A percentile compares a stretch with the other conserved stretches of the same genome.
Evolutionary conservation across 2,329 filamentous ascomycete genomes (phyloP).

Genomic region (Davidsoniella virescens): DNA sequence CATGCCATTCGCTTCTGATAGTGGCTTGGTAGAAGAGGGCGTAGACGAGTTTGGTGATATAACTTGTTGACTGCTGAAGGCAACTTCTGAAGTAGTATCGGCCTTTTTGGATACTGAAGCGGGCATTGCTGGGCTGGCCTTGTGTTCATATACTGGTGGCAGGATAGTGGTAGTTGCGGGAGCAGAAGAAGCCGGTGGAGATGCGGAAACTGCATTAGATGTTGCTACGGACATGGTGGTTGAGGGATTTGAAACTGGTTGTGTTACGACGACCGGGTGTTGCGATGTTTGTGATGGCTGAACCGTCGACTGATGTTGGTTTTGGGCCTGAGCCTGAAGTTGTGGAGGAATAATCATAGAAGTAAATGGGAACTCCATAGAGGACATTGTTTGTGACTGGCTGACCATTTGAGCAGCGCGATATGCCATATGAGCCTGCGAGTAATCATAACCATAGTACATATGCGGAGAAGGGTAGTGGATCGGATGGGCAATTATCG

Average conservation of each 20-base stretch:
- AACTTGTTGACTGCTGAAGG: too few species aligned
- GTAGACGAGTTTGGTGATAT: not conserved
- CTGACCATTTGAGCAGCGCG: not conserved
- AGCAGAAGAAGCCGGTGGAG: not conserved
- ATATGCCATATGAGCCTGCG: slow-evolving; percentile 1
- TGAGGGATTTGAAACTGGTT: not conserved
- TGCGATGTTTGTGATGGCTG: slow-evolving; percentile 2
- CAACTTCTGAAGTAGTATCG: not conserved
- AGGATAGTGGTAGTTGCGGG: not conserved
- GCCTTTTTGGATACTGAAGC: not conserved
- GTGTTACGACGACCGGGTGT: not conserved
- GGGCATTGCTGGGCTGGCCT: not conserved
- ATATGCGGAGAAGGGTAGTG: not conserved
- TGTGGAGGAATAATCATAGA: not conserved
- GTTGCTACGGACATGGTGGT: not conserved
- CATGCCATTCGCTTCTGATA: not conserved
- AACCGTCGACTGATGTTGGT: not conserved
- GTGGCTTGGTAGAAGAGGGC: not conserved
- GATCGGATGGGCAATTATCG: not conserved
- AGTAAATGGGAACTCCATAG: not conserved
- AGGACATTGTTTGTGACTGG: too few species aligned
- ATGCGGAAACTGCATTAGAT: not conserved
- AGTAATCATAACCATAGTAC: slow-evolving; percentile 1
- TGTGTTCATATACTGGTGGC: slow-evolving; percentile 10
- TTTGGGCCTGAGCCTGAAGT: not conserved